Evolutionary conservation across 345 rosid species (phyloP).

Genomic region (Microthlaspi erraticum): DNA sequence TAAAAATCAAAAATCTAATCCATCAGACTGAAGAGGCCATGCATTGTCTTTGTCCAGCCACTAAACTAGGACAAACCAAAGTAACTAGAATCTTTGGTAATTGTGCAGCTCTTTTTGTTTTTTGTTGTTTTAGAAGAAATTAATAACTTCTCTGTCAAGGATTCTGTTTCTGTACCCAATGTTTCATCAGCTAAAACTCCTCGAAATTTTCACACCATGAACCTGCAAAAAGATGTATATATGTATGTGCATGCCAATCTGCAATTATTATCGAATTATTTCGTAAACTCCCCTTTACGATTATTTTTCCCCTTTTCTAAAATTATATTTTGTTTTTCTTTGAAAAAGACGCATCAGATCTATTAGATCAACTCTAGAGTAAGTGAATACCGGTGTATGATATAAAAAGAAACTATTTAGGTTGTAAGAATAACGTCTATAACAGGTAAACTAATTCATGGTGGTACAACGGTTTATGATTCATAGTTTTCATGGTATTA

Average conservation of each 20-base stretch:
- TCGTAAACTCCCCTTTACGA: constrained; percentile 37
- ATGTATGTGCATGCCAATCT: constrained; percentile 22
- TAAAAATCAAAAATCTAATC: constrained; percentile 28
- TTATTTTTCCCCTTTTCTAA: constrained; percentile 16
- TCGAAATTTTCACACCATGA: constrained; percentile 41
- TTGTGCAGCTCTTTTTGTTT: constrained; percentile 44
- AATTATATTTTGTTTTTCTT: background rate
- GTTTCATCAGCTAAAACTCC: constrained; percentile 32
- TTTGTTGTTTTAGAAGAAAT: constrained; percentile 26
- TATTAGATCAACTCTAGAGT: background rate
- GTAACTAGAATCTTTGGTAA: constrained; percentile 49
- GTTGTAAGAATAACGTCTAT: background rate
- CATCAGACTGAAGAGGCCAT: constrained; percentile 27
- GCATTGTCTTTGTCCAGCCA: constrained; percentile 43
- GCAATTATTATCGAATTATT: constrained; percentile 46
- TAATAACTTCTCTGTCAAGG: constrained; percentile 48
- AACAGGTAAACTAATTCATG: background rate
- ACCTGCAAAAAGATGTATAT: constrained; percentile 34
- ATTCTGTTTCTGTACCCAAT: constrained; percentile 45
- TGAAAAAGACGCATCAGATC: constrained; percentile 27
- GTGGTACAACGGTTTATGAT: background rate
- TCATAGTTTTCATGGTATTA: background rate
- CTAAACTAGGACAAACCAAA: constrained; percentile 40
- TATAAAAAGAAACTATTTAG: constrained; percentile 12
- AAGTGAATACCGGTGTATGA: background rate